These are phyloP conservation scores for Ananas comosus DNA, from an alignment of 176 grass and related monocot species.

Conservation along the genomic window DNA sequence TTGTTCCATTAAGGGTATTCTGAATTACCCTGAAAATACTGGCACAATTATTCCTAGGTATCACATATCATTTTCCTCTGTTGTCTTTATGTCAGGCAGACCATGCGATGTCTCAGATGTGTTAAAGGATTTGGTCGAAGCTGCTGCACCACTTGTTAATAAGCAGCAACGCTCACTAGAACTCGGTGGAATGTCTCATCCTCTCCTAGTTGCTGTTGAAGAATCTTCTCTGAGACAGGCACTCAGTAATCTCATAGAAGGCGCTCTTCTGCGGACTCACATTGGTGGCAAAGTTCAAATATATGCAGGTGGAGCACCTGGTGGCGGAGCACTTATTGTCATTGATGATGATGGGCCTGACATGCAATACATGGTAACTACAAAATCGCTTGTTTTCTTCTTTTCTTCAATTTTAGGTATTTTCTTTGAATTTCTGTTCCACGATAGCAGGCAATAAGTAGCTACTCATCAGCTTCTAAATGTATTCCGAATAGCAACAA, in stretches of 20 bases:
- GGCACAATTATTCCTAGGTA: neutral
- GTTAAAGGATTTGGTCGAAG: conserved; percentile 54
- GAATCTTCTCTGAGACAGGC: conserved; percentile 63
- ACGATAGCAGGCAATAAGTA: neutral
- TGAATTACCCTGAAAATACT: neutral
- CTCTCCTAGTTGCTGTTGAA: conserved; percentile 52
- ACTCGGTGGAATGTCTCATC: conserved; percentile 29
- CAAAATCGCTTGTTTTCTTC: conserved; percentile 1
- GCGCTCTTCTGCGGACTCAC: conserved; percentile 54
- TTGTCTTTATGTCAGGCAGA: conserved; percentile 56
- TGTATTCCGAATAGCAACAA: neutral
- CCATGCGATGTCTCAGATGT: conserved; percentile 48
- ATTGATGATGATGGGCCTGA: conserved; percentile 80
- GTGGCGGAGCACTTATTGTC: conserved; percentile 45
- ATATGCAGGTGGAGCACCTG: conserved; percentile 41
- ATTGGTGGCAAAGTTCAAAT: conserved; percentile 51
- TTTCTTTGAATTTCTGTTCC: neutral
- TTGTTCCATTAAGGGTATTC: neutral
- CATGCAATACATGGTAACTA: conserved; percentile 79
- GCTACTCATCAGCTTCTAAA: neutral
- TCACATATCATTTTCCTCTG: conserved; percentile 20
- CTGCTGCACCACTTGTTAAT: conserved; percentile 47
- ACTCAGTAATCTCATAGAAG: conserved; percentile 76
- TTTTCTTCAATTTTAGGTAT: neutral
- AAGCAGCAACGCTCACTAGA: conserved; percentile 52